Evolutionary conservation across 177 flowering plant species (phyloP).

Genomic region (Vitis hybrid): DNA sequence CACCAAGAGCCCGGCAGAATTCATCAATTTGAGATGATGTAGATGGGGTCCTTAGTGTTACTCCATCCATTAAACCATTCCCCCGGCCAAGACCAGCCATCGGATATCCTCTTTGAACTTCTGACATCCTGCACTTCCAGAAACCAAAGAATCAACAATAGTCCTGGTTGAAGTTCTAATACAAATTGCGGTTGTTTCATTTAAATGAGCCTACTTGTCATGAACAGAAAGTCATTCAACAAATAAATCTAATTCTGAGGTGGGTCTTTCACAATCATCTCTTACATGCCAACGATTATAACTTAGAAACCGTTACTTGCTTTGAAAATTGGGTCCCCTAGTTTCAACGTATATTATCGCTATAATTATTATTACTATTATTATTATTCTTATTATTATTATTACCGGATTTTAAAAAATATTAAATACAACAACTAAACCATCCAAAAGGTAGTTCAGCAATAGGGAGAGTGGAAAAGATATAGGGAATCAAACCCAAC

Average conservation of each 20-base stretch:
- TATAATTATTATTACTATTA: too few species aligned
- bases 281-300: background rate
- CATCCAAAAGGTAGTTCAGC: too few species aligned
- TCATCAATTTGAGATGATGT: conserved; percentile 59
- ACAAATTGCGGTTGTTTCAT: background rate
- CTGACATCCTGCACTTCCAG: conserved; percentile 49
- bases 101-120: conserved; percentile 37
- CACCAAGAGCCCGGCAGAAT: conserved; percentile 87
- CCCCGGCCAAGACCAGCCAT: conserved; percentile 47
- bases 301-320: background rate
- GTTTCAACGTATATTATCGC: too few species aligned
- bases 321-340: background rate
- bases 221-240: background rate
- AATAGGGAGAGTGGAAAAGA: too few species aligned
- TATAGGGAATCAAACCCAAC: background rate
- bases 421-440: too few species aligned
- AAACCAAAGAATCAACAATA: conserved; percentile 12
- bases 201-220: background rate
- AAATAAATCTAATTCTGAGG: background rate
- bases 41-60: conserved; percentile 43
- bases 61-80: conserved; percentile 54
- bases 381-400: too few species aligned
- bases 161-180: background rate
- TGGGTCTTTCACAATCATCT: background rate
- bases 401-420: too few species aligned